Evolutionary conservation across 1,139 yeast genomes (phyloP).

Genomic region (Lodderomyces elongisporus): DNA sequence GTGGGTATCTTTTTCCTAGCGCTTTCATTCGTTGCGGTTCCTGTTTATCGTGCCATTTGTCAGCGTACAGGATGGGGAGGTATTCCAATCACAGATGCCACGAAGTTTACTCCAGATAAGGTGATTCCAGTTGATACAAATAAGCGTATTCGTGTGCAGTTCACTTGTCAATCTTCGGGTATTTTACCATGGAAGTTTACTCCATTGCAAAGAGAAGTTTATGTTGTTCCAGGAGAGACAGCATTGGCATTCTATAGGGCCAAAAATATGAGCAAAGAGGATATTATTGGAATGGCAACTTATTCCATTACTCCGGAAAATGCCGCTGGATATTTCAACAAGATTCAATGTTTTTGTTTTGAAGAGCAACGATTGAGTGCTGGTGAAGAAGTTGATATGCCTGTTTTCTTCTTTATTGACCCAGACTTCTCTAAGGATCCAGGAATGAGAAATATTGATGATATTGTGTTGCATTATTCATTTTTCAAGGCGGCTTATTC

Average conservation of each 20-base stretch:
- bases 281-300: conserved; percentile 97
- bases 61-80: conserved; percentile 97
- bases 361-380: conserved; percentile 93
- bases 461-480: conserved; percentile 85
- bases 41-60: conserved; percentile 86
- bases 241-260: conserved; percentile 96
- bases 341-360: conserved; percentile 96
- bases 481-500: conserved; percentile 69
- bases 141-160: conserved; percentile 72
- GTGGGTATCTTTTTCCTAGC: conserved; percentile 72
- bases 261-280: conserved; percentile 76
- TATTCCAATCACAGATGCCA: conserved; percentile 79
- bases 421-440: conserved; percentile 98
- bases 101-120: conserved; percentile 80
- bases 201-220: conserved; percentile 92
- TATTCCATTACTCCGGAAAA: conserved; percentile 95
- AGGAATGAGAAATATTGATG: conserved; percentile 84
- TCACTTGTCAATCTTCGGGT: conserved; percentile 89
- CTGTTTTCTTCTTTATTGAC: conserved; percentile 95
- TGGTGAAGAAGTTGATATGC: conserved; percentile 99
- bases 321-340: conserved; percentile 93
- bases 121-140: conserved; percentile 85
- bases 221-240: conserved; percentile 95
- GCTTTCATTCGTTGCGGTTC: conserved; percentile 86
- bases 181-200: conserved; percentile 93